Base-by-base conservation (phyloP, 2,329 filamentous ascomycete species). In the Endothia cerciana region DNA sequence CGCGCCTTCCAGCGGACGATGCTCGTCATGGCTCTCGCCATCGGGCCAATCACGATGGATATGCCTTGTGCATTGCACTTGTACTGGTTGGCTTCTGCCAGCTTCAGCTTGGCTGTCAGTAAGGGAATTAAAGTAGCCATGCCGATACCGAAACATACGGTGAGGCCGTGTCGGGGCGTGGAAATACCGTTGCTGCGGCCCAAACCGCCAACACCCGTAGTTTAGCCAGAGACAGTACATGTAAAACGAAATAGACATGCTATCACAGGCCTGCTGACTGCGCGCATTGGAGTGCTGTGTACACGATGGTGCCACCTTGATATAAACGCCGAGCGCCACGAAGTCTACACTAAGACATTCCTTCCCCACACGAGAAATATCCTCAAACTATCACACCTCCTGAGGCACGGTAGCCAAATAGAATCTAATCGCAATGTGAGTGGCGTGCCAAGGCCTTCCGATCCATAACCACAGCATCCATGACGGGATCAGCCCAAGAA, bases 401-500 rank as follows among this genome's bases (percentile, higher is more conserved):
- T 4, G 13, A 43, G 55, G 6, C 11, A 25, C 36, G 4, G 19
- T 55, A n/a, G 10, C 51, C 51, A 55, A 55, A 55, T n/a, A 2
- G 28, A 30, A 36, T 17, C 11, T 13, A 55, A 55, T 19, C 28
- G 17, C 28, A 28, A 55, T n/a, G 8, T 33, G 15, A 55, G 15
- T 55, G 10, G 19, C 3, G n/a, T 57, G 4, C n/a, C 7, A 8
- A 17, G 51, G 19, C 15, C 19, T 7, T 40, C 33, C 36, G 33
- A 4, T 43, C 40, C 22, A 59, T 49, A 17, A 10, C n/a, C 7
- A 60, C 43, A 17, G 19, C 13, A 7, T 38, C n/a, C 43, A 49
- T 19, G 28, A 49, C 22, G n/a, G 28, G 3, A 36, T 63, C 53
- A 96, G 65, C 91, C 91, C 72, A 97, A 76, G 61, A 93, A 88